Base-by-base conservation (phyloP, 1,139 yeast species). In the Meyerozyma athensensis region DNA sequence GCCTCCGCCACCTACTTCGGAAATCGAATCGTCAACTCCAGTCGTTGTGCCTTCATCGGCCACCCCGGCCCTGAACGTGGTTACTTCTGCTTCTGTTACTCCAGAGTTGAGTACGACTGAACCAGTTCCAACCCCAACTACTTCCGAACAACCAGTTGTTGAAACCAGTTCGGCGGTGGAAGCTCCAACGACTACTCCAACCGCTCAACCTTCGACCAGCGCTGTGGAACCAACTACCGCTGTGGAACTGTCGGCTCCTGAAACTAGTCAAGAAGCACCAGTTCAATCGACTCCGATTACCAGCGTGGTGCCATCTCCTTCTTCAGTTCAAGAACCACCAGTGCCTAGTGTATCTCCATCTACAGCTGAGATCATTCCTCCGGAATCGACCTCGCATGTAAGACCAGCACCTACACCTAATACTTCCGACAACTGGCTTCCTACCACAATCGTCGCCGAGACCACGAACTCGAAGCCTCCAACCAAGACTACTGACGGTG, bases 361-460 rank as follows among this genome's bases (percentile, higher is more conserved):
- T 7, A 10, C 22, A 14, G 23, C 41, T 13, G 33, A 24, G 19
- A 4, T 26, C 26, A 9, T 33, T n/a, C 10, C 24, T 24, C n/a
- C 37, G 21, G 23, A 23, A 4, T 20, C 38, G 12, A 19, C 34
- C 20, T 23, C 31, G 34, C 9, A 19, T 33, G 26, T 8, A 23
- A 22, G 12, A 23, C 36, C 36, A 22, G 23, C 42, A 26, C 30
- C 43, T 28, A 34, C 39, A 12, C 31, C 37, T 7, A 12, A 26
- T n/a, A 34, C 54, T 10, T 43, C 60, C n/a, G 49, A 52, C 19
- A 50, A 64, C 41, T 75, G 81, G 81, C 61, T 76, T 41, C 81
- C 81, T 20, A 59, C 77, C 4, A 63, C 62, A 28, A 64, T 75
- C 39, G 59, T 74, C 37, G 58, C 63, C 32, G 64, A 62, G 42